These are phyloP conservation scores for Barnettozyma pratensis DNA, from an alignment of 805 yeast genomes.

Conservation along the genomic window DNA sequence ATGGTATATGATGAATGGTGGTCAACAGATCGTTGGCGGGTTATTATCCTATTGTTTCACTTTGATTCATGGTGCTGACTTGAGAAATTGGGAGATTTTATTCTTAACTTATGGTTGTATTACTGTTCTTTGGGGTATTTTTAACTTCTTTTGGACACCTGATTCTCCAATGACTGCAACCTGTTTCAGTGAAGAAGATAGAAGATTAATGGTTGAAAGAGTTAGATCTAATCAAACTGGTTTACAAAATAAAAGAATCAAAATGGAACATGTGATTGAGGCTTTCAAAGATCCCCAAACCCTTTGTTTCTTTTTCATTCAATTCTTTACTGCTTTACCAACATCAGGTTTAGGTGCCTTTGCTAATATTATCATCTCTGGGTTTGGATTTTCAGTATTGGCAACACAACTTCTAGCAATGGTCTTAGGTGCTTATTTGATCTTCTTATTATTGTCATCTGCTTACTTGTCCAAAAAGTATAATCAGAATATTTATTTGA, in stretches of 20 bases:
- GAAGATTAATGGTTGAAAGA: constrained; percentile 41
- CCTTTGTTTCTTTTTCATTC: constrained; percentile 45
- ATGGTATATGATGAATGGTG: constrained; percentile 49
- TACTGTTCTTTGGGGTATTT: constrained; percentile 41
- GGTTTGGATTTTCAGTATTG: constrained; percentile 38
- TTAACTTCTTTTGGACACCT: constrained; percentile 38
- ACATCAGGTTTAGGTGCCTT: constrained; percentile 51
- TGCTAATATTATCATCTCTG: constrained; percentile 45
- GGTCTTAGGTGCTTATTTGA: constrained; percentile 37
- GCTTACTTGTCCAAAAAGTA: constrained; percentile 31
- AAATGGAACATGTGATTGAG: constrained; percentile 40
- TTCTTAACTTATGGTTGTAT: constrained; percentile 46
- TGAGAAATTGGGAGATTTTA: constrained; percentile 50
- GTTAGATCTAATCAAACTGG: constrained; percentile 48
- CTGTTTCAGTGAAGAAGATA: constrained; percentile 36
- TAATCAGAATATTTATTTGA: constrained; percentile 13
- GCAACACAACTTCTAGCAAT: constrained; percentile 28
- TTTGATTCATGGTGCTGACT: constrained; percentile 27
- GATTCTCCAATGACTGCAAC: constrained; percentile 37
- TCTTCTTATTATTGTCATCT: constrained; percentile 28
- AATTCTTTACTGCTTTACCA: constrained; percentile 40
- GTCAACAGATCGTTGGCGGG: constrained; percentile 38
- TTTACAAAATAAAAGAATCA: constrained; percentile 42
- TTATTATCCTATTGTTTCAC: constrained; percentile 34
- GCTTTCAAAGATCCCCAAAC: constrained; percentile 34